Conservation (phyloP, 352 stramenopile species). For the Pythium aristosporum region DNA sequence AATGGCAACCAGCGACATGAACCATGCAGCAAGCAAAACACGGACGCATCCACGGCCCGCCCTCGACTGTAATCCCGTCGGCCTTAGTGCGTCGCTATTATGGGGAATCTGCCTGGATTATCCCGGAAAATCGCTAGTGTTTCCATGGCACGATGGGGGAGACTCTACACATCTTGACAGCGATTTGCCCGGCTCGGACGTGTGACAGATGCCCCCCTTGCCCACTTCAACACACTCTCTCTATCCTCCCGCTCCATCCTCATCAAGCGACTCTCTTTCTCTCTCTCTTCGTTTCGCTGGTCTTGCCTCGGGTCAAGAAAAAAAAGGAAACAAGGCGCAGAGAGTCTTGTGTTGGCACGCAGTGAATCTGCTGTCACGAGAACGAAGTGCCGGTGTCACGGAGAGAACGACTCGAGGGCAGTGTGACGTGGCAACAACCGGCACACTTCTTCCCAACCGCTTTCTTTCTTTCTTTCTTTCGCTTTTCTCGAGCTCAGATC, state of each 20-base stretch:
- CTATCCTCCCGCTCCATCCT: neutral
- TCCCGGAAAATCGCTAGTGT: neutral
- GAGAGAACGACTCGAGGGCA: neutral
- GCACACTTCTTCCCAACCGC: constrained; percentile 9
- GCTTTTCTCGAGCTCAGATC: neutral
- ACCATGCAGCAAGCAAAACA: neutral
- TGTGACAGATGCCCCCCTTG: neutral
- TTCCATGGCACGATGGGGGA: too few relatives aligned
- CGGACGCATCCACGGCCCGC: too few relatives aligned
- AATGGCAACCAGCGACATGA: constrained; percentile 13
- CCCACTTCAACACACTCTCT: neutral
- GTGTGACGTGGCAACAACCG: constrained; percentile 10
- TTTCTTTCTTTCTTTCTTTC: neutral
- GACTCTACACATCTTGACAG: too few relatives aligned
- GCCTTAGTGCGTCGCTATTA: neutral
- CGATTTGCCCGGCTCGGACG: neutral
- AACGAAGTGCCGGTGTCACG: constrained; percentile 14
- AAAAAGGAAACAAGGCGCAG: neutral
- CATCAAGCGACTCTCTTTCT: neutral
- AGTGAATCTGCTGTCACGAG: neutral
- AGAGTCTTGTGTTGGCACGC: neutral
- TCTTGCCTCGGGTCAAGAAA: neutral
- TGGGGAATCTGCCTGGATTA: neutral
- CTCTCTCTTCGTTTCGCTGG: constrained; percentile 15
- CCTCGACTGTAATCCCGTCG: too few relatives aligned